Evolutionary conservation across 805 yeast genomes (phyloP), one percentile per base, ranked within the genome.

Genomic region (Nakazawaea ambrosiae): DNA sequence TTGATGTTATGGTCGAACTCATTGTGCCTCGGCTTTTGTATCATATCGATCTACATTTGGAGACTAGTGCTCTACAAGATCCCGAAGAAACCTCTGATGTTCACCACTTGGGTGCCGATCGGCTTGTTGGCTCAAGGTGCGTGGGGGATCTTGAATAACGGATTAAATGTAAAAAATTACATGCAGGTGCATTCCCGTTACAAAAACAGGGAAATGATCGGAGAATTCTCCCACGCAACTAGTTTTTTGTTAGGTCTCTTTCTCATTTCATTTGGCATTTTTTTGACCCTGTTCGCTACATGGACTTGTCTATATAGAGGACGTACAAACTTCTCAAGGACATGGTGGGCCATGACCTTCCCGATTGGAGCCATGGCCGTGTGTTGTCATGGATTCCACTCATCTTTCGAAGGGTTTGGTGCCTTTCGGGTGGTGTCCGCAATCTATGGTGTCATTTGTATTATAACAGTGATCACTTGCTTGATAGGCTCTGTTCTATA

Each of bases 81-180:
- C 19, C 89, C 95, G 2, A 60, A 68, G 5, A 68, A 76, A 39
- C 54, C 58, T 8, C 45, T 49, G 9, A 68, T 81, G 2, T 80
- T 81, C 51, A 70, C 88, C n/a, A 60, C 76, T 33, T 85, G 87
- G 51, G 68, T 86, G 36, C 88, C 94, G 1, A 63, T 87, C 32
- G 96, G 96, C 6, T 79, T 89, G 29, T 55, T 83, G 51, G 96
- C 96, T 15, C 96, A 88, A 58, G 95, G 92, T 1, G 71, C 85
- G 2, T 84, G 66, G 55, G 84, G 83, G 2, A 67, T 83, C 11
- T 57, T 79, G 44, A 55, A 73, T 34, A 61, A 77, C 43, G 80
- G 85, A 6, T 49, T 57, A 20, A 70, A 75, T 49, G 49, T 53
- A 33, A 48, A 45, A 37, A 49, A 49, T 39, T 26, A 27, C 26